Conservation (phyloP, 2,329 filamentous ascomycete genomes). For the Diaporthe sp. region DNA sequence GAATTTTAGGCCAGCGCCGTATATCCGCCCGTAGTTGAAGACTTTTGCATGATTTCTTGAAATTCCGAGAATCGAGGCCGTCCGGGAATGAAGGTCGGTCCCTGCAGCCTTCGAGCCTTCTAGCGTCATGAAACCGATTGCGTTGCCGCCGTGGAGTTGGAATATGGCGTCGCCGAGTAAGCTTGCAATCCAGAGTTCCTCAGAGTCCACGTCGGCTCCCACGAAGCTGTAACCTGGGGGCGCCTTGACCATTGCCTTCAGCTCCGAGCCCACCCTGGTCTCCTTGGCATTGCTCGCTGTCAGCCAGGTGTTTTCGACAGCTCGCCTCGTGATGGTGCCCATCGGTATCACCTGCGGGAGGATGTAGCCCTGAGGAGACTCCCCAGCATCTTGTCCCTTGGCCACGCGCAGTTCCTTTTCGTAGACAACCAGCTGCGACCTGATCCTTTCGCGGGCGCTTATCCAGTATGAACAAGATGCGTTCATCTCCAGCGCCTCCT, state of each 20-base stretch:
- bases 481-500: conserved; percentile 97
- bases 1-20: conserved; percentile 96
- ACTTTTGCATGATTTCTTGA: conserved; percentile 96
- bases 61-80: conserved; percentile 91
- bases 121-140: conserved; percentile 98
- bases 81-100: conserved; percentile 94
- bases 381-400: conserved; percentile 41
- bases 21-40: conserved; percentile 99
- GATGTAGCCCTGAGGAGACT: conserved; percentile 79
- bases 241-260: conserved; percentile 96
- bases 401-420: conserved; percentile 67
- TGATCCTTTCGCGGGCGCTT: conserved; percentile 92
- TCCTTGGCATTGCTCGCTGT: conserved; percentile 97
- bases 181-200: conserved; percentile 98
- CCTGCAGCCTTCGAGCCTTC: conserved; percentile 95
- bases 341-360: conserved; percentile 97
- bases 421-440: conserved; percentile 95
- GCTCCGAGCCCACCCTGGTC: conserved; percentile 94
- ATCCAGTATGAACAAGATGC: conserved; percentile 99
- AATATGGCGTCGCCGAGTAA: conserved; percentile 95
- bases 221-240: conserved; percentile 94
- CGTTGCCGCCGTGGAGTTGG: conserved; percentile 94
- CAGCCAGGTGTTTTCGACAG: conserved; percentile 98
- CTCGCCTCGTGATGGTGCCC: conserved; percentile 94
- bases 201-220: conserved; percentile 95